Percentiles rank a stretch among this genome's conserved stretches.
Evolutionary conservation across 2,329 filamentous ascomycete species (phyloP).

Genomic region (Verticillium zaregamsianum): DNA sequence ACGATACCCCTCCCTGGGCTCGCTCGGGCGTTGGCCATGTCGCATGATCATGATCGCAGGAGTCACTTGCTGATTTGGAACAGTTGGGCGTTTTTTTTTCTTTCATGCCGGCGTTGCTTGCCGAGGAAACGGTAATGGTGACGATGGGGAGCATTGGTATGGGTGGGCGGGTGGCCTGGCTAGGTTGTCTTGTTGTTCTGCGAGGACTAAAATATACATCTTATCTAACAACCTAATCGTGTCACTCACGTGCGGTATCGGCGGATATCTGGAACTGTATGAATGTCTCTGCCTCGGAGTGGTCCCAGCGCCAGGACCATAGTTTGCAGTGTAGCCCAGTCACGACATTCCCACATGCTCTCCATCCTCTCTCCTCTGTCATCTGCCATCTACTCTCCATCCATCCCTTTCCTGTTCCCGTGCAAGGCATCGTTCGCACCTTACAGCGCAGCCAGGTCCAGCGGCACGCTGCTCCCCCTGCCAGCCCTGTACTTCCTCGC

Average conservation of each 20-base stretch:
- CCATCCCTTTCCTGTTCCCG: not conserved
- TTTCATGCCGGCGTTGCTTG: not conserved
- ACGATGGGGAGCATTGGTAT: not conserved
- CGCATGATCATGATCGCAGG: not conserved
- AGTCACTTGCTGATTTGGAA: not conserved
- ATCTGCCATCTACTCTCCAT: too few species aligned
- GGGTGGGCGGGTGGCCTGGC: not conserved
- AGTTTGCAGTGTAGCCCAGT: too few species aligned
- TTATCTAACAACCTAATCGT: not conserved
- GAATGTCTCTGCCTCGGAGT: too few species aligned
- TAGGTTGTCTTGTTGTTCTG: not conserved
- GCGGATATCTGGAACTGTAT: too few species aligned
- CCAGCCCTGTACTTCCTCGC: constrained; percentile 82
- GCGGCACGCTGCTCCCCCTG: constrained; percentile 86
- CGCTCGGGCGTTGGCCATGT: not conserved
- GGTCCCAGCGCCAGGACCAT: too few species aligned
- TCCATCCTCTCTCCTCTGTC: too few species aligned
- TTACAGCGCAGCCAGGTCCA: constrained; percentile 66
- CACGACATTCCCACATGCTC: too few species aligned
- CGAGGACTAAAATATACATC: not conserved
- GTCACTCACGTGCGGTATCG: too few species aligned
- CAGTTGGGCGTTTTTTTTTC: not conserved
- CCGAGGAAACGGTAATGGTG: not conserved
- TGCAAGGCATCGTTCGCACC: not conserved
- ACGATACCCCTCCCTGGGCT: not conserved